Base-by-base conservation (phyloP, 2,329 filamentous ascomycete genomes). In the Diaporthe amygdali region DNA sequence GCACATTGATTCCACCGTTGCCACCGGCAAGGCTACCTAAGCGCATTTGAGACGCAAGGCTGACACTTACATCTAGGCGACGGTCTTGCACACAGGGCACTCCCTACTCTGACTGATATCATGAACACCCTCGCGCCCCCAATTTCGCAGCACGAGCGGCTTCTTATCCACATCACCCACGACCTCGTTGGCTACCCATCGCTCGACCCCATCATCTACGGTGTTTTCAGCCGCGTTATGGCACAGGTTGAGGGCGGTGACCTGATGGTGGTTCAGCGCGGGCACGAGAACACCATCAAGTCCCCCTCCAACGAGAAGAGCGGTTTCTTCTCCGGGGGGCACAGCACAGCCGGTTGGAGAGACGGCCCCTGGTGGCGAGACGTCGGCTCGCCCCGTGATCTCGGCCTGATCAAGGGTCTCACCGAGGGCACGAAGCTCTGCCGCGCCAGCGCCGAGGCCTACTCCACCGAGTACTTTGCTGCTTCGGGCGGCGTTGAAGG, bases 171-270 rank as follows among this genome's bases (percentile, higher is more conserved):
- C 84, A 97, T 96, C 74, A 97, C 96, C 10, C 96, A 99, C 85
- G 96, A 98, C 81, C 90, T 99, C 52, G 91, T 95, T 76, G 94
- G 94, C 76, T 99, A 99, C 81, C 96, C 96, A 3, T 96, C 94
- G 22, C 90, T 99, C 76, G 96, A 98, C 80, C 95, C 96, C 22
- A 89, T 98, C 68, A 94, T 98, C 77, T 94, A 98, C 83, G 89
- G 89, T 71, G 95, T 96, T 74, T 99, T 99, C 84, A 93, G 93
- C 69, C 92, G 95, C 67, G 95, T 99, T 78, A 99, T 99, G 96
- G 90, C 95, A n/a, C 96, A 99, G 84, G 96, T 99, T 55, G 96
- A 99, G 83, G 96, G 96, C 74, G 96, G 96, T 69, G 96, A 98
- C 78, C 87, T 99, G 22, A 88, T 98, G 68, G 96, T 99, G 69